phyloP scores from a whole-genome alignment of 768 basidiomycete species.

The Russula sp. region DNA sequence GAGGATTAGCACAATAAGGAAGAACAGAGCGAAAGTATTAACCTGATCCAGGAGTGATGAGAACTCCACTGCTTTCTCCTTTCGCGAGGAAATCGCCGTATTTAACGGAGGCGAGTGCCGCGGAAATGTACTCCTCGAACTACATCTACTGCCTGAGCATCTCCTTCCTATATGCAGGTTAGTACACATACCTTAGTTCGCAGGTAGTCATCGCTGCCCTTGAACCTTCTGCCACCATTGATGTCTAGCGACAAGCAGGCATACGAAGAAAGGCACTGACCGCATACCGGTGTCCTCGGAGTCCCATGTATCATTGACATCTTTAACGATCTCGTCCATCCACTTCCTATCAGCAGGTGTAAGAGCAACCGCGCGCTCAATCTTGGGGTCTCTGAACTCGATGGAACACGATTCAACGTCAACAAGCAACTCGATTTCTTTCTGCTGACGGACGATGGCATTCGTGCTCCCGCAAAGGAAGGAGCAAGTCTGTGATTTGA shows the following conservation, averaged over 20 bases:
- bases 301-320: slow-evolving; percentile 79
- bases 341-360: slow-evolving; percentile 94
- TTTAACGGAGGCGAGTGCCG: slow-evolving; percentile 82
- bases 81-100: slow-evolving; percentile 82
- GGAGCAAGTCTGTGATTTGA: slow-evolving; percentile 61
- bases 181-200: slow-evolving; percentile 59
- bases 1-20: neutral
- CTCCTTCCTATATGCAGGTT: neutral
- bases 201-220: slow-evolving; percentile 94
- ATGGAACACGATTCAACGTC: slow-evolving; percentile 83
- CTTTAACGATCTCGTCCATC: slow-evolving; percentile 91
- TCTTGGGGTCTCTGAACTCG: slow-evolving; percentile 77
- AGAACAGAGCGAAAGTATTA: neutral
- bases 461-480: slow-evolving; percentile 98
- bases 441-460: slow-evolving; percentile 88
- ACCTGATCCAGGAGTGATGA: slow-evolving; percentile 64
- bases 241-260: neutral
- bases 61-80: slow-evolving; percentile 53
- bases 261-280: slow-evolving; percentile 53
- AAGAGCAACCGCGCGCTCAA: slow-evolving; percentile 72
- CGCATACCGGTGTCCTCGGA: slow-evolving; percentile 49
- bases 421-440: slow-evolving; percentile 84
- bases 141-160: slow-evolving; percentile 26
- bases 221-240: slow-evolving; percentile 52
- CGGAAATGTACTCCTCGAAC: slow-evolving; percentile 94